Evolutionary conservation across 176 grass and related monocot species (phyloP).

Genomic region (Musa troglodytarum): DNA sequence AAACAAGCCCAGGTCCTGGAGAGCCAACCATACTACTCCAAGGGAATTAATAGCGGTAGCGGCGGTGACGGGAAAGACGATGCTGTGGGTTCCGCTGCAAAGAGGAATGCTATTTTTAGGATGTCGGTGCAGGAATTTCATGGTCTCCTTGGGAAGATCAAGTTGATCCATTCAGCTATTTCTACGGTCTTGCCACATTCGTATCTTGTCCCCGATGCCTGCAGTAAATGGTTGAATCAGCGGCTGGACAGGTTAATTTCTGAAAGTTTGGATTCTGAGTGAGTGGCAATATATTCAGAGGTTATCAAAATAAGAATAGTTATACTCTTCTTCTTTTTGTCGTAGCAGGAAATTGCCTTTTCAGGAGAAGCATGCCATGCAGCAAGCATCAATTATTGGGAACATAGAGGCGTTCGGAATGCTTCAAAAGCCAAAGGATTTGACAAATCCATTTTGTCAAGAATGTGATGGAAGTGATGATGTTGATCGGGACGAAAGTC

Average conservation of each 20-base stretch:
- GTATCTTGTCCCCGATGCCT: conserved; percentile 35
- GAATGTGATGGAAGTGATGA: conserved; percentile 3
- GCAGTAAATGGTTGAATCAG: conserved; percentile 50
- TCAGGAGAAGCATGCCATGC: conserved; percentile 83
- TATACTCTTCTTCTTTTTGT: conserved; percentile 20
- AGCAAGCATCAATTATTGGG: conserved; percentile 89
- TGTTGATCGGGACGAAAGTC: not conserved
- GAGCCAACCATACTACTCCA: conserved; percentile 61
- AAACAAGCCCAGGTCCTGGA: conserved; percentile 55
- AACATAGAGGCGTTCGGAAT: conserved; percentile 83
- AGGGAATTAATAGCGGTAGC: conserved; percentile 45
- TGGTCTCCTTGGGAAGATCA: conserved; percentile 52
- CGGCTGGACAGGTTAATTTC: conserved; percentile 54
- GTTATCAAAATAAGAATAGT: not conserved
- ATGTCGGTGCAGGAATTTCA: conserved; percentile 42
- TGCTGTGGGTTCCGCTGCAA: conserved; percentile 43
- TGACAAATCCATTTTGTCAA: not conserved
- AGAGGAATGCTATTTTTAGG: conserved; percentile 44
- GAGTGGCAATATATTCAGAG: not conserved
- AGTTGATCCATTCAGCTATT: conserved; percentile 33
- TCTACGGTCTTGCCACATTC: conserved; percentile 34
- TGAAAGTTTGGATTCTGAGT: not conserved
- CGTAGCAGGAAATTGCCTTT: conserved; percentile 57
- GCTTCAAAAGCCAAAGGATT: conserved; percentile 23
- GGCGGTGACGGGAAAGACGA: conserved; percentile 12